phyloP scores from a whole-genome alignment of 2,329 filamentous ascomycete genomes.

The Phialocephala sp. region DNA sequence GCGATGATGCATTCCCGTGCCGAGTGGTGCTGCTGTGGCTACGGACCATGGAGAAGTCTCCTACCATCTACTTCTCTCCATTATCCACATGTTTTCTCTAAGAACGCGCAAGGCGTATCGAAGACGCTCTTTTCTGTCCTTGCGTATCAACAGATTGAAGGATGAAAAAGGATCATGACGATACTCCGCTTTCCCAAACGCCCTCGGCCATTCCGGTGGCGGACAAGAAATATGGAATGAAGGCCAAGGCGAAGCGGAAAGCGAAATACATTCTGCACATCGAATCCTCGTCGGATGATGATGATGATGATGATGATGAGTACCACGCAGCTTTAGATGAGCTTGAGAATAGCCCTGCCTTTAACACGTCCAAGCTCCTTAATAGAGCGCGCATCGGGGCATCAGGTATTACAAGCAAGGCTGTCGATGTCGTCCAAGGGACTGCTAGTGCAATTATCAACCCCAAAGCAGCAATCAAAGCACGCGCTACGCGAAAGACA shows the following conservation, averaged over 20 bases:
- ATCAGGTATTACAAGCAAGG: slow-evolving; percentile 22
- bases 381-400: slow-evolving; percentile 22
- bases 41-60: not conserved
- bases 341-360: slow-evolving; percentile 33
- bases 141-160: not conserved
- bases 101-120: not conserved
- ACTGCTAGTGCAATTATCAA: slow-evolving; percentile 26
- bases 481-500: slow-evolving; percentile 29
- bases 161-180: not conserved
- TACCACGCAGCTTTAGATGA: slow-evolving; percentile 22
- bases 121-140: not conserved
- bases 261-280: slow-evolving; percentile 17
- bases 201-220: not conserved
- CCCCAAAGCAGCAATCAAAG: slow-evolving; percentile 32
- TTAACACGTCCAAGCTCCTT: slow-evolving; percentile 30
- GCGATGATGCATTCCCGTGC: not conserved
- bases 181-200: not conserved
- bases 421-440: slow-evolving; percentile 23
- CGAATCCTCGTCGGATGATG: not conserved
- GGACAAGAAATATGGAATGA: slow-evolving; percentile 9
- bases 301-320: slow-evolving; percentile 7
- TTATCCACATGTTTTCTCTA: not conserved
- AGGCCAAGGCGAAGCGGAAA: slow-evolving; percentile 18
- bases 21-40: not conserved
- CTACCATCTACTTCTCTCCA: not conserved